These are phyloP conservation scores for Macaranga tanarius DNA, from an alignment of 441 rosid species.

Conservation along the genomic window DNA sequence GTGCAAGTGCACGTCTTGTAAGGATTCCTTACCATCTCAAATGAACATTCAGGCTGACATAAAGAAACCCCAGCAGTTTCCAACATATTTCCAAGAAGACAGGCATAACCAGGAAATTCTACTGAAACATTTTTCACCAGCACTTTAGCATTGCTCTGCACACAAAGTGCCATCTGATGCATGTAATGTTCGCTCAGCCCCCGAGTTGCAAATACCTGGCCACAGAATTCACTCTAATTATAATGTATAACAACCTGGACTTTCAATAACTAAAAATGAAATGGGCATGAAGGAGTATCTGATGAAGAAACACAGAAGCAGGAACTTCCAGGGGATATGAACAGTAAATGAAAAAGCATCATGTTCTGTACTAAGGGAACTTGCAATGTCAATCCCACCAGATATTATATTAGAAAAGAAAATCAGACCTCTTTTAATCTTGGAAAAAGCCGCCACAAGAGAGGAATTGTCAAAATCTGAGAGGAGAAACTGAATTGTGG, in stretches of 20 bases:
- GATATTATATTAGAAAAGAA: slow-evolving; percentile 10
- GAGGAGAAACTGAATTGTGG: slow-evolving; percentile 71
- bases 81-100: slow-evolving; percentile 86
- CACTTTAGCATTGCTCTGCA: slow-evolving; percentile 57
- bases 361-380: slow-evolving; percentile 13
- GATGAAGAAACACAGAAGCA: neutral
- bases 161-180: slow-evolving; percentile 69
- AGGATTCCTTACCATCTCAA: slow-evolving; percentile 63
- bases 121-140: slow-evolving; percentile 61
- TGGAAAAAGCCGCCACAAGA: slow-evolving; percentile 83
- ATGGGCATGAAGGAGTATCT: neutral
- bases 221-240: slow-evolving; percentile 27
- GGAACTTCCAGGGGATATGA: slow-evolving; percentile 4
- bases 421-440: slow-evolving; percentile 64
- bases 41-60: slow-evolving; percentile 74
- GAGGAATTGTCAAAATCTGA: slow-evolving; percentile 87
- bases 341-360: neutral
- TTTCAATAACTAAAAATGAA: slow-evolving; percentile 7
- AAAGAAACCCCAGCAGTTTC: slow-evolving; percentile 83
- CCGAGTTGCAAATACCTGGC: slow-evolving; percentile 70
- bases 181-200: slow-evolving; percentile 64
- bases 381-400: slow-evolving; percentile 11
- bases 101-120: slow-evolving; percentile 77
- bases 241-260: slow-evolving; percentile 15
- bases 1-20: neutral